Evolutionary conservation across 768 basidiomycete genomes (phyloP).

Genomic region (Strobilomyces confusus): DNA sequence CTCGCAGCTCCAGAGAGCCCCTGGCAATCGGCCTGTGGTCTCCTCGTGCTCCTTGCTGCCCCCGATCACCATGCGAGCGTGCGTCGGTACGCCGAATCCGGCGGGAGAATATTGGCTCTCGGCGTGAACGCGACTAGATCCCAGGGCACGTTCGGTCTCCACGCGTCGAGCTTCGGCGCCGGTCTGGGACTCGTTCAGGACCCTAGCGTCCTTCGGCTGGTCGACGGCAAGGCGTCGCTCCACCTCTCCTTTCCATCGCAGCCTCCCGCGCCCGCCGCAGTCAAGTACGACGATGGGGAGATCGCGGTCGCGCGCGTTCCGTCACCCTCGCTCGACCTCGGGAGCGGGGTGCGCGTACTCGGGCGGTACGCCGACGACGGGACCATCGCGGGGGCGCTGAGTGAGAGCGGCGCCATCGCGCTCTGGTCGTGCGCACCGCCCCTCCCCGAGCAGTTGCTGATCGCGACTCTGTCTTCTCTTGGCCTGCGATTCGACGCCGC

Average conservation of each 20-base stretch:
- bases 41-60: conserved; percentile 75
- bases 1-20: conserved; percentile 63
- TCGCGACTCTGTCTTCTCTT: conserved; percentile 23
- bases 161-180: conserved; percentile 37
- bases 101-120: conserved; percentile 70
- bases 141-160: conserved; percentile 32
- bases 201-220: conserved; percentile 22
- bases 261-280: conserved; percentile 5
- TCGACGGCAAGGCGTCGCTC: conserved; percentile 20
- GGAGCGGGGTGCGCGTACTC: conserved; percentile 10
- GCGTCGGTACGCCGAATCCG: conserved; percentile 55
- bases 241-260: conserved; percentile 27
- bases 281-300: conserved; percentile 5
- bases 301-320: conserved; percentile 7
- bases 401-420: conserved; percentile 21
- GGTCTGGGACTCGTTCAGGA: conserved; percentile 32
- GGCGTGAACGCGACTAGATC: conserved; percentile 58
- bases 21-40: conserved; percentile 71
- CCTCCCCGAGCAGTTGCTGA: conserved; percentile 21
- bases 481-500: conserved; percentile 17
- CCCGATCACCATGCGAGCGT: conserved; percentile 44
- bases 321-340: conserved; percentile 19
- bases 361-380: conserved; percentile 18
- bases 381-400: conserved; percentile 23
- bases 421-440: conserved; percentile 31